Conservation (phyloP, 1,139 yeast species). For the Casaregolazyma suthepensis region DNA sequence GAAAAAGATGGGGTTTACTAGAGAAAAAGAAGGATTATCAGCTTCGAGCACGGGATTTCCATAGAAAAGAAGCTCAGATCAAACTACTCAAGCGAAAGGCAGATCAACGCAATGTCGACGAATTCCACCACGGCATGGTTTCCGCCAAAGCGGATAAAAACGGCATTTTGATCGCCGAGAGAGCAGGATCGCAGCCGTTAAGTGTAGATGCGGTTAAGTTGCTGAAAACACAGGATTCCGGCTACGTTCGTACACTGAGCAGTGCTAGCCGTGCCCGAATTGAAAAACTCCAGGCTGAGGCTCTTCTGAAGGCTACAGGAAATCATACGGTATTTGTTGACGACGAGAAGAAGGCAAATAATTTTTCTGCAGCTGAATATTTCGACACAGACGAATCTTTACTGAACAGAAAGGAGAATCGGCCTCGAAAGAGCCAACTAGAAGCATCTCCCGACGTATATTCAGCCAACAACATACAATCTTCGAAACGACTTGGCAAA, state of each 20-base stretch:
- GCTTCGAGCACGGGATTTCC: conserved; percentile 82
- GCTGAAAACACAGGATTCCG: conserved; percentile 83
- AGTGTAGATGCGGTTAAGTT: conserved; percentile 71
- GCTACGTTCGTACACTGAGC: conserved; percentile 73
- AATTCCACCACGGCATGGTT: conserved; percentile 91
- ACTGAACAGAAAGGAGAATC: conserved; percentile 61
- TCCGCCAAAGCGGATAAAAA: conserved; percentile 55
- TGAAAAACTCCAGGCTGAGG: conserved; percentile 49
- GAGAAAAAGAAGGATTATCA: conserved; percentile 95
- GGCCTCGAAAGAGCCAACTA: conserved; percentile 60
- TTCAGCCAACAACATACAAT: conserved; percentile 16
- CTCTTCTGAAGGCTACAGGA: conserved; percentile 46
- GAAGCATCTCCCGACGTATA: conserved; percentile 28
- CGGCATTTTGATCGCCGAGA: conserved; percentile 62
- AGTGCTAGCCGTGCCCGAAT: conserved; percentile 63
- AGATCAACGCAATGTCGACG: conserved; percentile 81
- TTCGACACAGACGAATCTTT: conserved; percentile 67
- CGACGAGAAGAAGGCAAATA: conserved; percentile 45
- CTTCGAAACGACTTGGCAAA: conserved; percentile 49
- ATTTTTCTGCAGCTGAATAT: conserved; percentile 56
- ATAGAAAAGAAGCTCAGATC: conserved; percentile 78
- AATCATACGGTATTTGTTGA: conserved; percentile 86
- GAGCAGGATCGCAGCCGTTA: conserved; percentile 52
- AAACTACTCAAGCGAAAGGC: conserved; percentile 72
- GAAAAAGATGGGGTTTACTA: conserved; percentile 72